Base-by-base conservation (phyloP, 805 yeast genomes). In the Wickerhamomyces strasburgensis region DNA sequence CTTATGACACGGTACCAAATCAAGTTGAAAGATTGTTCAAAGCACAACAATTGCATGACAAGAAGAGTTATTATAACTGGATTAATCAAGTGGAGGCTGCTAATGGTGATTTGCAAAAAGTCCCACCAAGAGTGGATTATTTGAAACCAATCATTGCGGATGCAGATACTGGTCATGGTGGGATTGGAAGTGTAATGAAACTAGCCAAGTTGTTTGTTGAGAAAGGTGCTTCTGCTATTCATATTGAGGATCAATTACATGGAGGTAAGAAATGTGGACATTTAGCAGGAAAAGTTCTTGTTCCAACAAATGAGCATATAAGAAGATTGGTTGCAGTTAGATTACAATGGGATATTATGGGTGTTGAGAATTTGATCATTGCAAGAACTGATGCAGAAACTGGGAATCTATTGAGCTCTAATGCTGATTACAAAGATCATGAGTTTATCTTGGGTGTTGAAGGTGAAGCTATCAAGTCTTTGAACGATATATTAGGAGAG, bases 201-300 rank as follows among this genome's bases (percentile, higher is more conserved):
- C 57, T 76, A 38, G 80, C 83, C 17, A 78, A 78, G 50, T 52
- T 75, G 34, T 78, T 78, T 60, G 82, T 79, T n/a, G 83, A 77
- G 52, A 65, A 66, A 15, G 84, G 84, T 17, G 81, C 84, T 3
- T 77, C 82, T 2, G 82, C 74, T n/a, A 71, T 78, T 33, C 84
- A 78, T 52, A 57, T 75, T 18, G 84, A 78, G 44, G 84, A 78
- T 52, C 80, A 77, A 52, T 58, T 77, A 28, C 80, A 74, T 40
- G 84, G 84, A 27, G 78, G 81, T 31, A 78, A 78, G 59, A 72
- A 76, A 50, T 78, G 82, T 57, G 82, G 83, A 5, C 82, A 78
- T 52, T 51, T 75, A 24, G 72, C 77, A 19, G 84, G 84, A 4
- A 75, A 78, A 39, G 79, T 76, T 2, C 47, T 77, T 15, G 83